Evolutionary conservation across 495 filamentous ascomycete species (phyloP).

Genomic region (Immersiella caudata): DNA sequence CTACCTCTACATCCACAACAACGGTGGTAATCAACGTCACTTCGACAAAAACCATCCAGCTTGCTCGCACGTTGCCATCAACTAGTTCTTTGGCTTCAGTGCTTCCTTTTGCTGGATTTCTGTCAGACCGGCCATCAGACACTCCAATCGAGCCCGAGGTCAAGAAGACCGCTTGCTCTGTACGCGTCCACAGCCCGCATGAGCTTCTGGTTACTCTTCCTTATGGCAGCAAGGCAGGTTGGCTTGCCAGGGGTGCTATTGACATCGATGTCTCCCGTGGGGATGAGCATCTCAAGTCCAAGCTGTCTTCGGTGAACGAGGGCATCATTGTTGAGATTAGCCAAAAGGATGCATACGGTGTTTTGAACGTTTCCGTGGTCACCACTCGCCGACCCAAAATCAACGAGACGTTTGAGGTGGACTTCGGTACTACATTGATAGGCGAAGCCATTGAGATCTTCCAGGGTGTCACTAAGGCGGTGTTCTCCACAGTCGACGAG

Average conservation of each 20-base stretch:
- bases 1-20: slow-evolving; percentile 41
- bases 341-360: slow-evolving; percentile 44
- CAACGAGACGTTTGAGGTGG: slow-evolving; percentile 49
- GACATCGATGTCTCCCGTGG: slow-evolving; percentile 48
- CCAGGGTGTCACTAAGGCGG: slow-evolving; percentile 38
- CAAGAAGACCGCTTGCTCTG: slow-evolving; percentile 43
- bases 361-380: slow-evolving; percentile 47
- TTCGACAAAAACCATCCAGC: slow-evolving; percentile 40
- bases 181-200: slow-evolving; percentile 38
- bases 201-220: slow-evolving; percentile 48
- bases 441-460: slow-evolving; percentile 43
- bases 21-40: slow-evolving; percentile 43
- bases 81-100: slow-evolving; percentile 44
- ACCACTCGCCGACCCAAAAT: slow-evolving; percentile 48
- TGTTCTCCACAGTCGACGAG: slow-evolving; percentile 39
- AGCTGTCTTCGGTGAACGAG: slow-evolving; percentile 46
- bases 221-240: slow-evolving; percentile 40
- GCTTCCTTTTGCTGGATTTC: slow-evolving; percentile 42
- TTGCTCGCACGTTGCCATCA: slow-evolving; percentile 41
- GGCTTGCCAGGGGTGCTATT: slow-evolving; percentile 47
- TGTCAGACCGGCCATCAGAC: slow-evolving; percentile 41
- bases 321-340: slow-evolving; percentile 49
- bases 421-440: slow-evolving; percentile 45
- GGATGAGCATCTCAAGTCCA: slow-evolving; percentile 42
- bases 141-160: slow-evolving; percentile 24